A percentile compares a stretch with the other conserved stretches of the same genome.
Conservation (phyloP, 331 rosid species). For the Spiraea crenata region DNA sequence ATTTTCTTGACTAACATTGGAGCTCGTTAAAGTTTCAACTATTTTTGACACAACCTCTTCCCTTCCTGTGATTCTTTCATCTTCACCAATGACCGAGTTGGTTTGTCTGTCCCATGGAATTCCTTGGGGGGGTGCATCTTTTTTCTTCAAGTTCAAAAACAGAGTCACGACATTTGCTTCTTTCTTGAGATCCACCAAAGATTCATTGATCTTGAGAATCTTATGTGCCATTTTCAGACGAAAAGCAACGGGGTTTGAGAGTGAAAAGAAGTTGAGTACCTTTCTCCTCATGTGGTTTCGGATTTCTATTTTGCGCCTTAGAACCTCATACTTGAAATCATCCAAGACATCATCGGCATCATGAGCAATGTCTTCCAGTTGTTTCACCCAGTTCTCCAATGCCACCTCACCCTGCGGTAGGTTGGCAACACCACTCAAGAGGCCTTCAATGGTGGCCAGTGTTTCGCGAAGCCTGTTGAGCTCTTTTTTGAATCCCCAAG, state of each 20-base stretch:
- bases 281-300: background rate
- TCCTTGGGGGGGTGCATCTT: no score
- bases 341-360: slow-evolving; percentile 8
- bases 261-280: slow-evolving; percentile 12
- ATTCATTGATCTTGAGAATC: background rate
- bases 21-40: background rate
- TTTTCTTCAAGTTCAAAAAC: no score
- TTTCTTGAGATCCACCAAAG: background rate
- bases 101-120: no score
- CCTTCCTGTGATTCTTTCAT: slow-evolving; percentile 18
- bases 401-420: no score
- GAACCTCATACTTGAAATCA: slow-evolving; percentile 11
- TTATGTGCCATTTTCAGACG: background rate
- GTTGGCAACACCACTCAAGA: background rate
- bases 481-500: background rate
- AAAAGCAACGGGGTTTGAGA: slow-evolving; percentile 2
- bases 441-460: background rate
- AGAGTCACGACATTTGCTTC: background rate
- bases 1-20: no score
- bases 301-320: background rate
- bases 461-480: background rate
- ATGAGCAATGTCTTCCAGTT: slow-evolving; percentile 2
- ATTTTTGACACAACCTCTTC: background rate
- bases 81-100: background rate
- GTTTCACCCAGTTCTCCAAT: background rate